phyloP scores from a whole-genome alignment of 495 filamentous ascomycete genomes.

The Aspergillus leporis region DNA sequence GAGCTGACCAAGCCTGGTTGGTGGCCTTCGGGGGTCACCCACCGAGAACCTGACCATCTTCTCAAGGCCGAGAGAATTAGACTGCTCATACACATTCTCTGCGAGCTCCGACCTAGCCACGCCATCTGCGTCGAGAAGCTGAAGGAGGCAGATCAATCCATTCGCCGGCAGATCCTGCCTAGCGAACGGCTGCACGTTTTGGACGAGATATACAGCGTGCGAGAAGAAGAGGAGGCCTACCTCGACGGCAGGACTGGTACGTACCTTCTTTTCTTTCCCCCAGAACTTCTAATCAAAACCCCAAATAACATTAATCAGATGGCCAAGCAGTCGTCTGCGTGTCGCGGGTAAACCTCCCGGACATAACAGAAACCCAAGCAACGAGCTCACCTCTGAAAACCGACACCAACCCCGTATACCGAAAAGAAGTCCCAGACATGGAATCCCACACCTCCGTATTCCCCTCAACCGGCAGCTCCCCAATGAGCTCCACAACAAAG shows the following conservation, averaged over 20 bases:
- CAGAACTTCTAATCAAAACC: background rate
- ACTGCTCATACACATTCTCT: conserved; percentile 61
- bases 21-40: conserved; percentile 71
- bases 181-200: conserved; percentile 44
- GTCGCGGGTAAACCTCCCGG: conserved; percentile 36
- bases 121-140: conserved; percentile 37
- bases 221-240: conserved; percentile 60
- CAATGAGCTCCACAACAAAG: conserved; percentile 6
- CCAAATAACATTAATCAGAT: conserved; percentile 13
- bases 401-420: conserved; percentile 16
- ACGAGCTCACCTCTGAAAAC: conserved; percentile 14
- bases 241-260: conserved; percentile 58
- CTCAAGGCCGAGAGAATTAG: conserved; percentile 64
- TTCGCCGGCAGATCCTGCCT: conserved; percentile 43
- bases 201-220: conserved; percentile 66
- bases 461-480: conserved; percentile 18
- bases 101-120: conserved; percentile 40
- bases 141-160: conserved; percentile 43
- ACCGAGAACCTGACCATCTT: conserved; percentile 80
- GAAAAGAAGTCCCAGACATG: conserved; percentile 22
- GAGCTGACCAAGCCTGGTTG: conserved; percentile 61
- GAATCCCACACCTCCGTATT: conserved; percentile 27
- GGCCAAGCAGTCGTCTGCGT: conserved; percentile 27
- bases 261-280: conserved; percentile 9
- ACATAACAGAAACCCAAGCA: conserved; percentile 21